Conservation (phyloP, 352 stramenopile genomes). For the Halophytophthora batemanensis region DNA sequence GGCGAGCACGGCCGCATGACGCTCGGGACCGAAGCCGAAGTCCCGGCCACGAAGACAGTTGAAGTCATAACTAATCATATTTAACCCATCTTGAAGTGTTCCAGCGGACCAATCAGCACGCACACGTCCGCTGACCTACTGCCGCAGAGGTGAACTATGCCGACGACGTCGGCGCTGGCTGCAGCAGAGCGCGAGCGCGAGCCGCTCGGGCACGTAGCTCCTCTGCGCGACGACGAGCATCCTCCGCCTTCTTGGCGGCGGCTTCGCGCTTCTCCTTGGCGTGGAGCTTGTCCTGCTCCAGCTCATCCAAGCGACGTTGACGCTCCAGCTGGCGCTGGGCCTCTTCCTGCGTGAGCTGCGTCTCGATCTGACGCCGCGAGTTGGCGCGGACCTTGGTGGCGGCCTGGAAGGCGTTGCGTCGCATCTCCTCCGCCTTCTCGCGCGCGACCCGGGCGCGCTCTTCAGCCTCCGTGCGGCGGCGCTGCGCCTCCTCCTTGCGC, state of each 20-base stretch:
- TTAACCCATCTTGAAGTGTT: no score
- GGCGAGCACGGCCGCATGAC: not conserved
- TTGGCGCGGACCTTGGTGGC: slow-evolving; percentile 61
- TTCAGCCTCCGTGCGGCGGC: slow-evolving; percentile 68
- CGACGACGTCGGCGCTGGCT: slow-evolving; percentile 15
- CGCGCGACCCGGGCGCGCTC: slow-evolving; percentile 50
- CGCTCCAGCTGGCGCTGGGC: slow-evolving; percentile 36
- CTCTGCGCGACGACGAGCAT: slow-evolving; percentile 54
- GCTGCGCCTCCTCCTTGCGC: slow-evolving; percentile 59
- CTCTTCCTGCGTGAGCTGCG: slow-evolving; percentile 59
- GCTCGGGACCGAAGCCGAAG: no score
- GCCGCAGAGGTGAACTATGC: slow-evolving; percentile 5
- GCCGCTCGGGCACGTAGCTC: slow-evolving; percentile 52
- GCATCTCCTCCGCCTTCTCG: slow-evolving; percentile 61
- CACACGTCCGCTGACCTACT: not conserved
- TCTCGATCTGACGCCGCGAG: slow-evolving; percentile 67
- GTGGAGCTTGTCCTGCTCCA: slow-evolving; percentile 46
- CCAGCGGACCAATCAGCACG: not conserved
- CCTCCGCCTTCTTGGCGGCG: slow-evolving; percentile 44
- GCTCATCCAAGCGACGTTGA: slow-evolving; percentile 39
- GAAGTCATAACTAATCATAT: not conserved
- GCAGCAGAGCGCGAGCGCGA: slow-evolving; percentile 37
- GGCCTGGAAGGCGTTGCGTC: slow-evolving; percentile 57
- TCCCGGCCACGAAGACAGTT: not conserved
- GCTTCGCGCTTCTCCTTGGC: slow-evolving; percentile 44